These are phyloP conservation scores for Hypericum perforatum DNA, from an alignment of 345 rosid species.

Conservation along the genomic window DNA sequence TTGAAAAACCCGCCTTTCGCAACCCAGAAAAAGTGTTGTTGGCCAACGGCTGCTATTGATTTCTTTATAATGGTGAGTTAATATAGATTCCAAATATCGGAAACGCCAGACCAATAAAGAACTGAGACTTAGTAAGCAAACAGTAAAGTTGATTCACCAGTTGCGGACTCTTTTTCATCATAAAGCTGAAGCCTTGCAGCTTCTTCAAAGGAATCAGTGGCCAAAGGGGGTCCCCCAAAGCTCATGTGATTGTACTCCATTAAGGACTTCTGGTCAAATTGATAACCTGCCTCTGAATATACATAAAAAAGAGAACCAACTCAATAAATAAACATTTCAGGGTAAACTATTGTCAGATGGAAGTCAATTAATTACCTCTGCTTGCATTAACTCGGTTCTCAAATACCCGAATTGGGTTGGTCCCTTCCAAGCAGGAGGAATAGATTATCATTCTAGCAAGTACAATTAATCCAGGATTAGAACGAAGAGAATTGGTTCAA, in stretches of 20 bases:
- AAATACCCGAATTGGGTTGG: constrained; percentile 80
- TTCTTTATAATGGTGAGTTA: too few species aligned
- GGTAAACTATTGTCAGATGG: too few species aligned
- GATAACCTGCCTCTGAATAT: constrained; percentile 70
- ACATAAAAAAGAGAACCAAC: constrained; percentile 7
- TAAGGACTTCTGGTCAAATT: constrained; percentile 59
- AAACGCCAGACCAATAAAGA: too few species aligned
- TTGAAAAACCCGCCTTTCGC: too few species aligned
- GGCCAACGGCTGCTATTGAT: too few species aligned
- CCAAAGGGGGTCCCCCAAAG: constrained; percentile 93
- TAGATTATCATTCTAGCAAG: constrained; percentile 53
- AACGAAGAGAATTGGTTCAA: too few species aligned
- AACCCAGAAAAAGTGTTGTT: too few species aligned
- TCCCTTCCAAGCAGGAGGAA: constrained; percentile 91
- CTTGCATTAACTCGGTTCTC: constrained; percentile 82
- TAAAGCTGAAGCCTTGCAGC: constrained; percentile 53
- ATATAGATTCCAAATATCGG: too few species aligned
- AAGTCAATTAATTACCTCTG: constrained; percentile 45
- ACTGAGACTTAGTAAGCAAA: too few species aligned
- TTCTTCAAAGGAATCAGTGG: constrained; percentile 61
- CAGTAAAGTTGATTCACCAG: constrained; percentile 34
- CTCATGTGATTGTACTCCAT: constrained; percentile 85
- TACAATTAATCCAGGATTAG: neutral
- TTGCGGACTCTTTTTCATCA: constrained; percentile 62
- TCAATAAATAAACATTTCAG: too few species aligned